Base-by-base conservation (phyloP, 129 eudicot species). In the Tagetes erecta region DNA sequence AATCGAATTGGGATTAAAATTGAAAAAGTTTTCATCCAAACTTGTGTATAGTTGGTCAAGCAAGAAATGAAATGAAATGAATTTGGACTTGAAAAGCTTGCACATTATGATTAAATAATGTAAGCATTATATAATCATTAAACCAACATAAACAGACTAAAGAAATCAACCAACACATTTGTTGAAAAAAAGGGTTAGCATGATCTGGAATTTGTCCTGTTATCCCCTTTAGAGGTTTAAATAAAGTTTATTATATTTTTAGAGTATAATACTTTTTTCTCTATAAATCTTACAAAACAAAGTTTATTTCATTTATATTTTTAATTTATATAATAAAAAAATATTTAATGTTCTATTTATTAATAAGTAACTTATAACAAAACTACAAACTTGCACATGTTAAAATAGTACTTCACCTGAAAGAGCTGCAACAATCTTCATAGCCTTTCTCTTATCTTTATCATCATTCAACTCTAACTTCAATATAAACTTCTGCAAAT, bases 401-500 rank as follows among this genome's bases (percentile, higher is more conserved):
- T 37, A 64, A 40, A 9, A 58, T 31, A 70, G 64, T 42, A 34
- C 42, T 34, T 71, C 33, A 83, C 87, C 87, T 70, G 78, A 40
- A 33, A 83, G 69, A 52, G 87, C 84, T 69, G 87, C 68, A 64
- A 83, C 87, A 34, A 64, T 83, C 72, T 83, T 83, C 84, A 83
- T 74, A 68, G 87, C 87, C 74, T 83, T 83, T 31, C 87, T 68
- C 80, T 83, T 83, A 53, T 83, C 87, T 70, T 67, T 83, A 12
- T 79, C 84, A 75, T 83, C 87, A 52, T 72, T 65, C 71, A 83
- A 57, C 30, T 74, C 87, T 75, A 83, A 58, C 62, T 66, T 74
- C 76, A 83, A 71, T 72, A 83, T 74, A 70, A 79, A 69, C 39
- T 83, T 83, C 84, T 81, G 83, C 7, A 78, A 72, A 42, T 79